A percentile compares a stretch with the other conserved stretches of the same genome.
These are phyloP conservation scores for Euphorbia pulcherrima DNA, from an alignment of 345 rosid species.

Conservation along the genomic window DNA sequence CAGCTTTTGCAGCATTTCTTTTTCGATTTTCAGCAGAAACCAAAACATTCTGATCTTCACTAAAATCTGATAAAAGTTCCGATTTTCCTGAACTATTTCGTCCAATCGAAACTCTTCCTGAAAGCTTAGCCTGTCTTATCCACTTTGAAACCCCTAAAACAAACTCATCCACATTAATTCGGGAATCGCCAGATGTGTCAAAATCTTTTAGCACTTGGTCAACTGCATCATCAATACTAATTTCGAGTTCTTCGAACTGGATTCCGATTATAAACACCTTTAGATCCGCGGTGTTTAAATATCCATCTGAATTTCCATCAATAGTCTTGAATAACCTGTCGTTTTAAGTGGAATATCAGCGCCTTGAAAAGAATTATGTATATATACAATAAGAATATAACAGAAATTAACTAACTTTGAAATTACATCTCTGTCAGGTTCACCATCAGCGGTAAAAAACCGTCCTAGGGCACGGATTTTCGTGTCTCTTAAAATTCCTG, in stretches of 20 bases:
- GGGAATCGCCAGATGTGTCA: constrained; percentile 26
- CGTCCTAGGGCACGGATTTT: constrained; percentile 25
- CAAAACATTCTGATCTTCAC: constrained; percentile 43
- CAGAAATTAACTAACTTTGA: constrained; percentile 17
- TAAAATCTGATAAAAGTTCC: not conserved
- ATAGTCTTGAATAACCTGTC: constrained; percentile 33
- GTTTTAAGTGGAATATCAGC: not conserved
- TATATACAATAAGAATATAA: not conserved
- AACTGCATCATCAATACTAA: constrained; percentile 18
- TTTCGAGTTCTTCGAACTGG: constrained; percentile 20
- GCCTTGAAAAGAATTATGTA: not conserved
- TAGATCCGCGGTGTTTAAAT: constrained; percentile 23
- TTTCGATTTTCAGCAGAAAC: constrained; percentile 27
- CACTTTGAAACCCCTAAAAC: constrained; percentile 25
- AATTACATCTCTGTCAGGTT: constrained; percentile 28
- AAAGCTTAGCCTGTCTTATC: constrained; percentile 30
- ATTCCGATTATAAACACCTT: constrained; percentile 31
- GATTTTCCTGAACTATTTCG: not conserved
- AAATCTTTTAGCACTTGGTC: constrained; percentile 34
- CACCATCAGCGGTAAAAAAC: constrained; percentile 28
- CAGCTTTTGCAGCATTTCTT: constrained; percentile 59
- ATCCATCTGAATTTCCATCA: constrained; percentile 28
- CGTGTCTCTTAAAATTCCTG: constrained; percentile 25
- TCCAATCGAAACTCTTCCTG: not conserved
- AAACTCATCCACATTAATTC: constrained; percentile 31